These are phyloP conservation scores for Aureobasidium melanogenum DNA, from an alignment of 2,329 filamentous ascomycete genomes.

Conservation along the genomic window DNA sequence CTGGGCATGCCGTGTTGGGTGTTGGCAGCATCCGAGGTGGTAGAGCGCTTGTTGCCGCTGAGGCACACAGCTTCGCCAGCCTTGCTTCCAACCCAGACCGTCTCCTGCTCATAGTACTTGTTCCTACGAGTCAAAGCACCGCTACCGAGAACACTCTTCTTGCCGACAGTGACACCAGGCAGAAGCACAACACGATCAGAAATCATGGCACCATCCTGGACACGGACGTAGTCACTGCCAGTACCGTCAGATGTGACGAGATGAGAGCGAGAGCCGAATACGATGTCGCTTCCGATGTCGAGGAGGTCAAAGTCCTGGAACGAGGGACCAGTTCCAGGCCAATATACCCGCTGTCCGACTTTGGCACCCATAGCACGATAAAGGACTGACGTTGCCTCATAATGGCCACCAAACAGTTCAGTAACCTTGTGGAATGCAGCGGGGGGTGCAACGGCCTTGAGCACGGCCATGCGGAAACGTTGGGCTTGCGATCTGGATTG, in stretches of 20 bases:
- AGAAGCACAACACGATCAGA: slow-evolving; percentile 47
- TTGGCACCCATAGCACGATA: slow-evolving; percentile 44
- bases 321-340: slow-evolving; percentile 47
- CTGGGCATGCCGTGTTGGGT: neutral
- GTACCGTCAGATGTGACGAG: slow-evolving; percentile 45
- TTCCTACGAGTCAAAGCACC: slow-evolving; percentile 43
- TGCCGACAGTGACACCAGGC: slow-evolving; percentile 43
- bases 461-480: slow-evolving; percentile 37
- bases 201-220: slow-evolving; percentile 46
- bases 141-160: slow-evolving; percentile 44
- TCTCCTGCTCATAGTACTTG: slow-evolving; percentile 36
- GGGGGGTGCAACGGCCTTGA: slow-evolving; percentile 38
- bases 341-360: slow-evolving; percentile 47
- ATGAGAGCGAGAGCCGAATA: slow-evolving; percentile 49
- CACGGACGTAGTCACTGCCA: slow-evolving; percentile 40
- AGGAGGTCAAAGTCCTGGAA: slow-evolving; percentile 48
- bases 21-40: neutral
- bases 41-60: slow-evolving; percentile 14
- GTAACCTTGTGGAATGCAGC: slow-evolving; percentile 40
- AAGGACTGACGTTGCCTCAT: slow-evolving; percentile 45
- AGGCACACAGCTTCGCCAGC: slow-evolving; percentile 43
- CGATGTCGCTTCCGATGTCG: slow-evolving; percentile 50
- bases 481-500: slow-evolving; percentile 29
- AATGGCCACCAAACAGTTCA: slow-evolving; percentile 45
- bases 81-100: slow-evolving; percentile 46